These are phyloP conservation scores for Athelia psychrophila DNA, from an alignment of 1,284 basidiomycete genomes.

Conservation along the genomic window DNA sequence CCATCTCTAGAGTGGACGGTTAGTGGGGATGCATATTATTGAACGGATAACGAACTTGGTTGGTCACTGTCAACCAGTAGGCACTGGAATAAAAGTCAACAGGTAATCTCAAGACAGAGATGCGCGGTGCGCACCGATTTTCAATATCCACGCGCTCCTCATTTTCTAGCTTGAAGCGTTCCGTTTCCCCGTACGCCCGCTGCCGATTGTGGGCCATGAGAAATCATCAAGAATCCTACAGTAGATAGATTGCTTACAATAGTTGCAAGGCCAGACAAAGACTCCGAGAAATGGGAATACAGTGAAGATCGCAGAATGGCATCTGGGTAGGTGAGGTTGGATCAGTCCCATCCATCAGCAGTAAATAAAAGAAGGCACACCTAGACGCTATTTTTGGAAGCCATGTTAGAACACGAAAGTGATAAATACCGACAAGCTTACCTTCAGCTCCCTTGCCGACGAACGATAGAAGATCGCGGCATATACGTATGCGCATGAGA, in stretches of 20 bases:
- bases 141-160: slow-evolving; percentile 81
- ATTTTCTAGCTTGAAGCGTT: slow-evolving; percentile 76
- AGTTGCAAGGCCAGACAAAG: slow-evolving; percentile 81
- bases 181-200: slow-evolving; percentile 73
- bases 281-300: slow-evolving; percentile 90
- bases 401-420: too few relatives aligned
- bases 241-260: slow-evolving; percentile 43
- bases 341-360: too few relatives aligned
- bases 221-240: too few relatives aligned
- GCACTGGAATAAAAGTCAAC: slow-evolving; percentile 43
- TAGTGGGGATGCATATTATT: slow-evolving; percentile 1
- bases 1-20: slow-evolving; percentile 61
- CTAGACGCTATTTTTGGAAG: slow-evolving; percentile 42
- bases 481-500: slow-evolving; percentile 59
- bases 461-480: slow-evolving; percentile 83
- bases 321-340: slow-evolving; percentile 32
- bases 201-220: too few relatives aligned
- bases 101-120: not conserved
- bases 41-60: slow-evolving; percentile 51
- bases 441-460: slow-evolving; percentile 88
- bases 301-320: slow-evolving; percentile 60
- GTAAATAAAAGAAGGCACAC: slow-evolving; percentile 20
- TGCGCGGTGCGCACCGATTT: slow-evolving; percentile 52
- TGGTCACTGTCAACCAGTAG: slow-evolving; percentile 83
- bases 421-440: too few relatives aligned